Conservation (phyloP, 2,329 filamentous ascomycete genomes). For the Penicillium corylophilum region DNA sequence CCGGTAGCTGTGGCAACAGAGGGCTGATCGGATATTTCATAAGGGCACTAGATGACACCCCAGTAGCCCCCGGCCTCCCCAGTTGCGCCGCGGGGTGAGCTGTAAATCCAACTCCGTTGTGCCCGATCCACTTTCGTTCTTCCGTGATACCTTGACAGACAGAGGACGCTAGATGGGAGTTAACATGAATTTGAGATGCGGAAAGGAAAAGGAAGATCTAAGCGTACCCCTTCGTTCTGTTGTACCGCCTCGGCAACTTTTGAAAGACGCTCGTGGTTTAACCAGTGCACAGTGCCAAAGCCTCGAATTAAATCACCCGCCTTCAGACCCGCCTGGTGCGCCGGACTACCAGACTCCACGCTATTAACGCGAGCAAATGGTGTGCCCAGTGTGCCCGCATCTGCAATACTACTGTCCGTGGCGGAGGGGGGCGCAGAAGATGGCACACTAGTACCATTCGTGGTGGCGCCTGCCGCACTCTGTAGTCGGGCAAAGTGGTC, state of each 20-base stretch:
- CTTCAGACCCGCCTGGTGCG: slow-evolving; percentile 76
- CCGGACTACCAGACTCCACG: slow-evolving; percentile 75
- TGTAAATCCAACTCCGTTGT: slow-evolving; percentile 63
- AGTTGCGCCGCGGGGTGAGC: slow-evolving; percentile 73
- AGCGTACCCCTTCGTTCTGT: slow-evolving; percentile 79
- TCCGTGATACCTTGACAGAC: slow-evolving; percentile 64
- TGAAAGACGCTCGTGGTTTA: slow-evolving; percentile 80
- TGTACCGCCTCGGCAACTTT: slow-evolving; percentile 89
- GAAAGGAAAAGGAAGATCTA: background rate
- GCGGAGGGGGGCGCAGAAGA: slow-evolving; percentile 21
- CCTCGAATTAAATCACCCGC: slow-evolving; percentile 76
- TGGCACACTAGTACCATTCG: slow-evolving; percentile 26
- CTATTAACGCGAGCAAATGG: slow-evolving; percentile 90
- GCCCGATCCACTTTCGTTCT: slow-evolving; percentile 46
- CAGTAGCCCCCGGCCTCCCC: slow-evolving; percentile 86
- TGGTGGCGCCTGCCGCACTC: slow-evolving; percentile 47
- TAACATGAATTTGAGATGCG: background rate
- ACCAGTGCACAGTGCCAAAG: slow-evolving; percentile 80
- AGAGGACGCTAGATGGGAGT: slow-evolving; percentile 59
- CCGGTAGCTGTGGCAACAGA: slow-evolving; percentile 11
- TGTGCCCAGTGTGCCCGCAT: slow-evolving; percentile 48
- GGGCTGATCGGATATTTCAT: slow-evolving; percentile 45
- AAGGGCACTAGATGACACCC: slow-evolving; percentile 87
- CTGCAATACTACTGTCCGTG: slow-evolving; percentile 22
- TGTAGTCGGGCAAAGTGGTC: slow-evolving; percentile 77